Evolutionary conservation across 2,329 filamentous ascomycete genomes (phyloP), one percentile per base, ranked within the genome.

Genomic region (Nemania diffusa): DNA sequence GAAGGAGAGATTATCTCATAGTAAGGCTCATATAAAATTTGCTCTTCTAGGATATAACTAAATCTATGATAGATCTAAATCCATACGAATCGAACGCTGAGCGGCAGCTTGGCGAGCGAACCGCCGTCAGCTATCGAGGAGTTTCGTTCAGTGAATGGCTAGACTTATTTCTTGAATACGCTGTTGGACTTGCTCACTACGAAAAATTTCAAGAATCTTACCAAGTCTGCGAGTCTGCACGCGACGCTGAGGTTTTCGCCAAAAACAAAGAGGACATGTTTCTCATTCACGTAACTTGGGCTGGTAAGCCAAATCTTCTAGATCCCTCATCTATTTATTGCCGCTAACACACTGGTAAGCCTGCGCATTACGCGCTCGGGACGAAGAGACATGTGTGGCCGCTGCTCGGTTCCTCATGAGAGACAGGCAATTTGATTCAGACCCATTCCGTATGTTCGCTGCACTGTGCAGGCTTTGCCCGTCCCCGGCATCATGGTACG

Each of bases 91-190:
- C 74, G 1, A 73, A 78, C 11, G 72, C 74, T 22, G 73, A 78
- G 26, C 76, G 72, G 15, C 76, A 72, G 55, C 72, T 76, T 48
- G 72, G 70, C 6, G 70, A 73, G 15, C 65, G 69, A 22, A 71
- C 74, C 20, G 75, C 78, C 5, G 76, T 80, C 52, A 80, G 82
- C 22, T 82, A 83, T 59, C 90, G 93, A 71, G 92, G 91, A 7
- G 92, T 98, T 53, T 83, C 89, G 0, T 97, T 98, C 75, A 84
- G 90, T 65, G 86, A 89, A 53, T 99, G 96, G 96, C 86, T 97
- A 2, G 92, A 97, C 72, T 85, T 97, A 0, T 97, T 99, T 76
- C 86, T 97, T 40, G 92, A 96, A 74, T 97, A 97, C 76, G 92
- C 94, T 2, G 84, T 97, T 55, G 84, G 90, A 5, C 85, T 96